These are phyloP conservation scores for Murraya koenigii DNA, from an alignment of 345 rosid species.

Conservation along the genomic window DNA sequence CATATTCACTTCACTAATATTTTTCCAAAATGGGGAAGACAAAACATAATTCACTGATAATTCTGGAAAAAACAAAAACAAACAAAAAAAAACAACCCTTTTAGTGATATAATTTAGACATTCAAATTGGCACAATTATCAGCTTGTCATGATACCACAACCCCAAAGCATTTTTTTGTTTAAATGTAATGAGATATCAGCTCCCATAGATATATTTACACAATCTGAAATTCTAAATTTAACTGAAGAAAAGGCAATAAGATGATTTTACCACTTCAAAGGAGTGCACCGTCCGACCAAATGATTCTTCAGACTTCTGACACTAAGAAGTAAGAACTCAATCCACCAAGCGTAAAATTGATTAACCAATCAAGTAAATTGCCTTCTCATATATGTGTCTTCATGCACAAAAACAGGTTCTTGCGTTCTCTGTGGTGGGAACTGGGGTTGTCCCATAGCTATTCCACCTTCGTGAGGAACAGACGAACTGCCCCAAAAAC, in stretches of 20 bases:
- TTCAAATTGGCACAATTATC: background rate
- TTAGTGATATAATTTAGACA: background rate
- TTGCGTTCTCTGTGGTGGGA: slow-evolving; percentile 48
- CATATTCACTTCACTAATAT: no score
- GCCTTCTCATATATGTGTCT: slow-evolving; percentile 73
- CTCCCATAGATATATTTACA: slow-evolving; percentile 1
- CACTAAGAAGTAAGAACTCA: background rate
- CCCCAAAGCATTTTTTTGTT: background rate
- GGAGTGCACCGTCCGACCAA: background rate
- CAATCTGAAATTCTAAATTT: background rate
- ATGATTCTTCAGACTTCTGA: background rate
- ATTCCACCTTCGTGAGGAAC: slow-evolving; percentile 44
- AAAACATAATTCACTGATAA: no score
- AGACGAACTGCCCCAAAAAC: slow-evolving; percentile 24
- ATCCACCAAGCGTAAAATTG: background rate
- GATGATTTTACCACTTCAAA: background rate
- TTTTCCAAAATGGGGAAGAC: no score
- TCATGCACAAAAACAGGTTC: slow-evolving; percentile 77
- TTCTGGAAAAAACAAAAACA: no score
- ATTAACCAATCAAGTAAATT: slow-evolving; percentile 44
- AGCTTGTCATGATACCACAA: background rate
- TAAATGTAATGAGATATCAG: background rate
- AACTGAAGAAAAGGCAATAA: background rate
- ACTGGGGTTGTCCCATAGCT: slow-evolving; percentile 76
- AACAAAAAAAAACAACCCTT: no score